A percentile compares a stretch with the other conserved stretches of the same genome.
phyloP scores from a whole-genome alignment of 164 flowering plant genomes.

The Cinnamomum chago region DNA sequence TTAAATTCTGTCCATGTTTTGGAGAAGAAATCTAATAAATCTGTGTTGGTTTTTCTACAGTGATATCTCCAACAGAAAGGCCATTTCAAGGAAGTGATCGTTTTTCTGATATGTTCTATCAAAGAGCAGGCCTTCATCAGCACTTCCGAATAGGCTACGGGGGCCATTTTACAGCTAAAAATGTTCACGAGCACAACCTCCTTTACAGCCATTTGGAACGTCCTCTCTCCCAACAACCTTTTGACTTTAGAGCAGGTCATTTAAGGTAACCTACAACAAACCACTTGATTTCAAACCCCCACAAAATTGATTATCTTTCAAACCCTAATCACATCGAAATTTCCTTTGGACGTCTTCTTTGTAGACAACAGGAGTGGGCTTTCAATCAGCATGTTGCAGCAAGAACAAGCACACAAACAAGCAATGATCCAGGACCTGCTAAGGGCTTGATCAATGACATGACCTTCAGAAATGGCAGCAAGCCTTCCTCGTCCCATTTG shows the following conservation, averaged over 20 bases:
- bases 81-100: slow-evolving; percentile 16
- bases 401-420: slow-evolving; percentile 6
- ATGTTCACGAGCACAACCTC: slow-evolving; percentile 12
- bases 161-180: slow-evolving; percentile 4
- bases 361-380: slow-evolving; percentile 31
- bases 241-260: slow-evolving; percentile 3
- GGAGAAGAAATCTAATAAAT: neutral
- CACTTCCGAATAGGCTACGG: slow-evolving; percentile 17
- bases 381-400: slow-evolving; percentile 15
- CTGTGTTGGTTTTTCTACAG: slow-evolving; percentile 16
- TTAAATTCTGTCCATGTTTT: neutral
- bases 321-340: neutral
- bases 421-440: slow-evolving; percentile 10
- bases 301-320: neutral
- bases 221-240: slow-evolving; percentile 19
- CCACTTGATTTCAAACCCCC: neutral
- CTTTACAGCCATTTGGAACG: slow-evolving; percentile 17
- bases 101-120: slow-evolving; percentile 18
- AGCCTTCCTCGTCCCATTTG: slow-evolving; percentile 7
- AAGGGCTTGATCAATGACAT: slow-evolving; percentile 15
- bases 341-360: neutral
- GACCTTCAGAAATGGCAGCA: slow-evolving; percentile 6
- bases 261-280: neutral
- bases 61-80: slow-evolving; percentile 26
- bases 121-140: slow-evolving; percentile 13